A percentile compares a stretch with the other conserved stretches of the same genome.
Conservation (phyloP, 192 early-diverging fungal genomes). For the Allomyces arbusculus region DNA sequence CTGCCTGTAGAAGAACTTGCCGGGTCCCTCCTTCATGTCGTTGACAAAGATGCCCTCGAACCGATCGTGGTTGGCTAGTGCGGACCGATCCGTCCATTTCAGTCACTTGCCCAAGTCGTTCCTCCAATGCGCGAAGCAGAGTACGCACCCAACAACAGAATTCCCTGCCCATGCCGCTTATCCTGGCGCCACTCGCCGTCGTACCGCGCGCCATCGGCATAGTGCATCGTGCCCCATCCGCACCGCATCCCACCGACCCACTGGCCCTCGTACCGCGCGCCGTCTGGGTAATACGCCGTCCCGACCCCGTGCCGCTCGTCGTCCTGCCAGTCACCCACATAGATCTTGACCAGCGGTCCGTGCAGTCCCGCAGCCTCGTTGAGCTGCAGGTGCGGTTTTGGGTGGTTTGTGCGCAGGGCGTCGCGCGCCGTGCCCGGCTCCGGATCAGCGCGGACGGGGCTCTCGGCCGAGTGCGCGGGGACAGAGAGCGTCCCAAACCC, state of each 20-base stretch:
- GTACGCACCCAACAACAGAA: slow-evolving; percentile 20
- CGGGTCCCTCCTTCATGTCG: slow-evolving; percentile 39
- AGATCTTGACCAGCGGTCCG: slow-evolving; percentile 21
- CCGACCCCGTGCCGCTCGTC: slow-evolving; percentile 27
- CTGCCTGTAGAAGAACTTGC: slow-evolving; percentile 27
- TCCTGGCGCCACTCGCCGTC: slow-evolving; percentile 40
- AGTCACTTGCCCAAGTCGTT: background rate
- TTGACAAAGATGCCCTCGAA: slow-evolving; percentile 41
- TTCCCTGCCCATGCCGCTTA: slow-evolving; percentile 32
- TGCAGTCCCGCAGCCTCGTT: no score
- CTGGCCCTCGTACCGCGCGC: slow-evolving; percentile 25
- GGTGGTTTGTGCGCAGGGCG: background rate
- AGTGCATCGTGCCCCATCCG: slow-evolving; percentile 35
- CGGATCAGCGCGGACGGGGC: background rate
- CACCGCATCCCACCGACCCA: slow-evolving; percentile 29
- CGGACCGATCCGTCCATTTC: background rate
- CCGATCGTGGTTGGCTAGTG: slow-evolving; percentile 25
- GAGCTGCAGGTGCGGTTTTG: no score
- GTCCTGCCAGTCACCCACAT: slow-evolving; percentile 27
- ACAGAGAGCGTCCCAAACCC: slow-evolving; percentile 35
- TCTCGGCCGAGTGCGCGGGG: slow-evolving; percentile 7
- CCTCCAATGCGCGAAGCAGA: background rate
- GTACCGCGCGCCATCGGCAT: slow-evolving; percentile 23
- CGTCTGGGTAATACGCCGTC: slow-evolving; percentile 33
- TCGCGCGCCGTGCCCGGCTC: background rate